Evolutionary conservation across 805 yeast genomes (phyloP), one percentile per base, ranked within the genome.

Genomic region (Candida silvatica): DNA sequence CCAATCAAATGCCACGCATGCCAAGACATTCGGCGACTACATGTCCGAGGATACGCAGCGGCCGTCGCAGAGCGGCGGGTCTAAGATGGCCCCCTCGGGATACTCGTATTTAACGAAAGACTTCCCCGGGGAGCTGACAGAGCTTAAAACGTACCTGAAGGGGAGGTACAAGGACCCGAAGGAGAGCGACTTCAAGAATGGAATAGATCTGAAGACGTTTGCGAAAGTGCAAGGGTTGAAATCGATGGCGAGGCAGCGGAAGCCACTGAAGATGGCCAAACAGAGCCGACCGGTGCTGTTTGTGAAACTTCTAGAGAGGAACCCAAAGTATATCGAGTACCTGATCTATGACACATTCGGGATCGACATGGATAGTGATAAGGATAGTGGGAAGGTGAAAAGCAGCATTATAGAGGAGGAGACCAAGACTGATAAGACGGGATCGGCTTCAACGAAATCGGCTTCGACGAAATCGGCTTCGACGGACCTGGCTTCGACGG

Each of bases 271-370:
- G n/a, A n/a, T n/a, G 5, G 27, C 40, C 22, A 42, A 38, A 31
- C 42, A 40, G 26, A 36, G 31, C 20, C 23, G 38, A 28, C 36
- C 36, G 6, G 12, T 37, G n/a, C 31, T 45, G 17, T 42, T 47
- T 28, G 28, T 45, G 11, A 42, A 50, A 4, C 41, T 49, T 9
- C 22, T 54, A 35, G 47, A 44, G 27, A 39, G 56, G 24, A 52
- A 53, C 31, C 43, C 45, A 31, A 31, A 36, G 3, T 45, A 41
- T 20, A 36, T 45, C 19, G 27, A 41, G 6, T 41, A 45, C 27
- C 31, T 43, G 8, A 20, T 42, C 18, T 26, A 33, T 34, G n/a
- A 17, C 6, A 22, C 31, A 5, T 29, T 36, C 14, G 31, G 20
- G 12, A 17, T 36, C 12, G 43, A 41, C 22, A 17, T 25, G 22